Percentiles rank a stretch among this genome's conserved stretches.
These are phyloP conservation scores for Cercospora citrullina DNA, from an alignment of 2,329 filamentous ascomycete species.

Conservation along the genomic window DNA sequence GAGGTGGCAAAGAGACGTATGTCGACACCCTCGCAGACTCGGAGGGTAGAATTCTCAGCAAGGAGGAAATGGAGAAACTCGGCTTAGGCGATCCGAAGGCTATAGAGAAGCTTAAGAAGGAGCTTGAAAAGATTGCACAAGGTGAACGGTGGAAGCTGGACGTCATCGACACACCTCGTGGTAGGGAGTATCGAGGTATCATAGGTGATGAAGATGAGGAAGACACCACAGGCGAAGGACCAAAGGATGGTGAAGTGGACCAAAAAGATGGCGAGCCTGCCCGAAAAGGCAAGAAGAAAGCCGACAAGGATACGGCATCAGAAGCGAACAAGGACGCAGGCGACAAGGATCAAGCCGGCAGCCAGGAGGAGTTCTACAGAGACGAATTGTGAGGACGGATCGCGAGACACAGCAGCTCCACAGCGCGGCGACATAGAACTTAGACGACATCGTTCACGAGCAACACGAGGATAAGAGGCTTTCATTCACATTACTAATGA, in stretches of 20 bases:
- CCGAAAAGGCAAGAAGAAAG: conserved; percentile 18
- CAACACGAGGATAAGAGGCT: background rate
- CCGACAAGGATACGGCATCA: conserved; percentile 27
- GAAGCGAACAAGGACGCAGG: conserved; percentile 4
- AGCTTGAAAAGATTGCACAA: conserved; percentile 68
- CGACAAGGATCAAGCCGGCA: conserved; percentile 21
- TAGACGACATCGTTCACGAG: background rate
- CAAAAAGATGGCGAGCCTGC: conserved; percentile 26
- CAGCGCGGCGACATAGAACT: background rate
- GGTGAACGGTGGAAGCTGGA: conserved; percentile 78
- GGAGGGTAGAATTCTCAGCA: conserved; percentile 50
- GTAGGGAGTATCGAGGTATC: conserved; percentile 68
- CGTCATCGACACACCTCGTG: conserved; percentile 67
- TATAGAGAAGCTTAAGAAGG: conserved; percentile 67
- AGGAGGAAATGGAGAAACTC: conserved; percentile 56
- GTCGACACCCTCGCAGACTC: conserved; percentile 56
- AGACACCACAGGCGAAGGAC: conserved; percentile 4
- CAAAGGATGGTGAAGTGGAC: conserved; percentile 20
- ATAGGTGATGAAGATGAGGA: conserved; percentile 53
- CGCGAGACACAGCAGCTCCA: background rate
- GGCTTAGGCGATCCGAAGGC: conserved; percentile 67
- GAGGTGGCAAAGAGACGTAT: conserved; percentile 56
- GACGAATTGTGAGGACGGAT: conserved; percentile 19
- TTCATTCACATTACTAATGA: background rate
- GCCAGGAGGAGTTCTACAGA: conserved; percentile 34